Base-by-base conservation (phyloP, 768 basidiomycete species). In the Mycena alexandri region DNA sequence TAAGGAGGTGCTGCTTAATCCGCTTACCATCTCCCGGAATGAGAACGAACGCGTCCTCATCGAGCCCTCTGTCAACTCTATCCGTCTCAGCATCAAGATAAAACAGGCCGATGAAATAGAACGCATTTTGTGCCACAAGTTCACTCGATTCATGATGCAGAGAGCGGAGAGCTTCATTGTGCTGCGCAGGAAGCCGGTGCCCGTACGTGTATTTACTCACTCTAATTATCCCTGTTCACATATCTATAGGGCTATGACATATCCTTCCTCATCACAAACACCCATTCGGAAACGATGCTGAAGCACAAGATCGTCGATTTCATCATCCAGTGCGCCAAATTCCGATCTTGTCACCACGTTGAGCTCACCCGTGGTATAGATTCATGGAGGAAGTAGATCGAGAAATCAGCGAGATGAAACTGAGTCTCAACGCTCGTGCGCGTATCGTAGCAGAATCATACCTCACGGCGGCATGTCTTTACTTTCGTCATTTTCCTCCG, bases 301-400 rank as follows among this genome's bases (percentile, higher is more conserved):
- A 99, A 99, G 82, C 98, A 99, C 81, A 99, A 99, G 84, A 93
- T 99, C 58, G 98, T 99, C 42, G 98, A 99, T 81, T 99, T 99
- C 80, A 98, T 99, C 82, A 98, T 99, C 72, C 95, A 99, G 94
- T 97, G 69, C 53, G 90, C 82, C 13, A 16, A 29, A 29, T 14
- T 47, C 50, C 13, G 7, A 33, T 61, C 53, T 63, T 54, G 7
- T 17, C 57, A 29, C 73, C 43, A 47, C 43, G 34, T 43, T 36
- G 71, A 42, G 73, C 29, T 46, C 17, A 42, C 42, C 42, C 29
- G 7, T 38, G 38, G 38, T 38, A 22, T 25, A 96, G 94, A 76
- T 96, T 98, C 78, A 98, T 98, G 96, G 96, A 98, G 75, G 98
- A 99, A 74, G 98, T 99, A 1, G 98, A 99, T 80, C 96, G 94